A percentile compares a stretch with the other conserved stretches of the same genome.
Evolutionary conservation across 2,329 filamentous ascomycete species (phyloP).

Genomic region (Calonectria pteridis): DNA sequence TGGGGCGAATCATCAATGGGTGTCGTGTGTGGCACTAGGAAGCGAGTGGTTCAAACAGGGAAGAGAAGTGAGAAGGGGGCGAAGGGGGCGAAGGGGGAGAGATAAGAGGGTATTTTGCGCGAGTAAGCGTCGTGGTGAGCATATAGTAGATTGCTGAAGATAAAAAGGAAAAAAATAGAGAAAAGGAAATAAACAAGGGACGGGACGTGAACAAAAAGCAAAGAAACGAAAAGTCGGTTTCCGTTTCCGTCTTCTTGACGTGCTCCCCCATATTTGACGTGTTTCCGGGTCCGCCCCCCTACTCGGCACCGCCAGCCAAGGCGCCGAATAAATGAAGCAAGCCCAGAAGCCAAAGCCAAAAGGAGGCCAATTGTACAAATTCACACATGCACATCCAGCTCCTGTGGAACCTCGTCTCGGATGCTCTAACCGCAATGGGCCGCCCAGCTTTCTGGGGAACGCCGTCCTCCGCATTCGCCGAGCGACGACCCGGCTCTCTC

Average conservation of each 20-base stretch:
- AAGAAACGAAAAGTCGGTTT: neutral
- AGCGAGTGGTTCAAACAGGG: neutral
- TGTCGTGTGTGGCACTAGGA: neutral
- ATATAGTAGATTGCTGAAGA: neutral
- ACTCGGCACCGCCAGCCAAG: neutral
- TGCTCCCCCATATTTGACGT: neutral
- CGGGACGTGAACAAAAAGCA: neutral
- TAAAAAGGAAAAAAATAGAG: neutral
- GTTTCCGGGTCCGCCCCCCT: neutral
- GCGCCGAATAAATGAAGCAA: neutral
- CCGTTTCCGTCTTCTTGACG: neutral
- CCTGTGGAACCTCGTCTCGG: conserved; percentile 15
- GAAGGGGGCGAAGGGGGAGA: neutral
- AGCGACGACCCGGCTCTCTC: conserved; percentile 12
- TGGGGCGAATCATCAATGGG: conserved; percentile 7
- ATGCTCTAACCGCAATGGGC: conserved; percentile 15
- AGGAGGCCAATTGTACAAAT: neutral
- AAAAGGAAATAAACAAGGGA: neutral
- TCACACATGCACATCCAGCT: neutral
- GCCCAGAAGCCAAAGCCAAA: neutral
- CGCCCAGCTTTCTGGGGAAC: conserved; percentile 22
- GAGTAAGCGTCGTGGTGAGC: neutral
- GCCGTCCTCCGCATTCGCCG: conserved; percentile 22
- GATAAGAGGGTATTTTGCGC: neutral
- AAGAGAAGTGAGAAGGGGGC: neutral